Evolutionary conservation across 768 basidiomycete genomes (phyloP), one percentile per base, ranked within the genome.

Genomic region (Fistulinella prunicolor): DNA sequence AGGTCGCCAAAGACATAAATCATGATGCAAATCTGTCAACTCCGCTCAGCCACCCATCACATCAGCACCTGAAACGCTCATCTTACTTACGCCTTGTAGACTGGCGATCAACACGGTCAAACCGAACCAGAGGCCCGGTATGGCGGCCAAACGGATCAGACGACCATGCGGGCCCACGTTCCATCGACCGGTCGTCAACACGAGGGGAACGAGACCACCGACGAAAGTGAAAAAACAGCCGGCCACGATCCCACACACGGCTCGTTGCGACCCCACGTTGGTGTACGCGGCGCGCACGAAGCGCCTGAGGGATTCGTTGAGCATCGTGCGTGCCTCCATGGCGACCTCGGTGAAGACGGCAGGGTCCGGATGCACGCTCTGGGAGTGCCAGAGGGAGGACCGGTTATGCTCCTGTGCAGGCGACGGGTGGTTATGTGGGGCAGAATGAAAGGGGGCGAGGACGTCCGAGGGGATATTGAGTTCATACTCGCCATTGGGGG

Each of bases 1-100:
- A 89, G 71, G 65, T 90, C 88, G 8, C 88, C 88, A 57, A 89
- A 88, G 24, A 89, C 60, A 60, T 89, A 90, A 6, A 90, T 79
- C 60, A 86, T 86, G 46, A 89, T 61, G 61, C 88, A 90, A 10
- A 78, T 62, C 76, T 66, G 2, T 14, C 12, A 36, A 17, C 6
- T 36, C 35, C 12, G 32, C 12, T 34, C 32, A 34, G 12, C 32
- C 32, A 12, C 16, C 32, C 12, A 28, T 28, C 32, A 16, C 32
- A 34, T 12, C 6, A 34, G 4, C 5, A 34, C 32, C 12, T 34
- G 7, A 34, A 28, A 28, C 26, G 26, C 26, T 6, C 26, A 10
- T 34, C 32, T 5, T 12, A 58, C 74, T 59, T 50, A 89, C 80
- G 4, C 87, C 87, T 51, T 87, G 77, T 29, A 88, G 54, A 42